Percentiles rank a stretch among this genome's conserved stretches.
These are phyloP conservation scores for Tricladium varicosporioides DNA, from an alignment of 2,329 filamentous ascomycete genomes.

Conservation along the genomic window DNA sequence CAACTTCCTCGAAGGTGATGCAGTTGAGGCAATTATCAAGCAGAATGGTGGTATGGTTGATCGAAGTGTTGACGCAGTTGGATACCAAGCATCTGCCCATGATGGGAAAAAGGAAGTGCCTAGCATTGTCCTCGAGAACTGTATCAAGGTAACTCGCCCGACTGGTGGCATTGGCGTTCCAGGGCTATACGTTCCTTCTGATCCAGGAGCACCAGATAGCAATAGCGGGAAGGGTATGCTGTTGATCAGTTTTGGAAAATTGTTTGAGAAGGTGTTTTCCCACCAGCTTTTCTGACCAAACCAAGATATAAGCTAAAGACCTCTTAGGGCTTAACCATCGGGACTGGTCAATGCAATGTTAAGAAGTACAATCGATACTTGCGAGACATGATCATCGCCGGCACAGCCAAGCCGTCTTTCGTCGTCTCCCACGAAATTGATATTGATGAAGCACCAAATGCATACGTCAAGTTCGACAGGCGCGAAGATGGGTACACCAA, in stretches of 20 bases:
- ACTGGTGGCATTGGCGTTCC: conserved; percentile 33
- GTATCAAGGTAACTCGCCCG: conserved; percentile 28
- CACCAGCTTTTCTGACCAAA: background rate
- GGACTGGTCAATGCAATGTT: conserved; percentile 66
- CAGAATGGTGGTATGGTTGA: conserved; percentile 60
- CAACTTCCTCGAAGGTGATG: conserved; percentile 57
- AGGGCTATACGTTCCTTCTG: conserved; percentile 39
- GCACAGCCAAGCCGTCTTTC: conserved; percentile 64
- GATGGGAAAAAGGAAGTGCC: conserved; percentile 58
- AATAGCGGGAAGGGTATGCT: conserved; percentile 62
- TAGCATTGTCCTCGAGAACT: conserved; percentile 44
- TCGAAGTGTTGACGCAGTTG: conserved; percentile 62
- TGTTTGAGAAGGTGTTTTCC: conserved; percentile 62
- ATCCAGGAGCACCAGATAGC: conserved; percentile 62
- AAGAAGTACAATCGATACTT: conserved; percentile 67
- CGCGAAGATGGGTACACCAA: conserved; percentile 66
- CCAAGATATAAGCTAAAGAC: background rate
- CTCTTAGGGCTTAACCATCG: conserved; percentile 53
- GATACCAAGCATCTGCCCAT: conserved; percentile 57
- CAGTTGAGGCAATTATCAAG: conserved; percentile 58
- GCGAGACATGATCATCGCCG: conserved; percentile 62
- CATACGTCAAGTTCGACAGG: conserved; percentile 66
- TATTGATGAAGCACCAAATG: conserved; percentile 58
- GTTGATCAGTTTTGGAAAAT: conserved; percentile 62
- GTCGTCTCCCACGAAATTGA: conserved; percentile 64